Base-by-base conservation (phyloP, 2,329 filamentous ascomycete species). In the Coniella vitis region DNA sequence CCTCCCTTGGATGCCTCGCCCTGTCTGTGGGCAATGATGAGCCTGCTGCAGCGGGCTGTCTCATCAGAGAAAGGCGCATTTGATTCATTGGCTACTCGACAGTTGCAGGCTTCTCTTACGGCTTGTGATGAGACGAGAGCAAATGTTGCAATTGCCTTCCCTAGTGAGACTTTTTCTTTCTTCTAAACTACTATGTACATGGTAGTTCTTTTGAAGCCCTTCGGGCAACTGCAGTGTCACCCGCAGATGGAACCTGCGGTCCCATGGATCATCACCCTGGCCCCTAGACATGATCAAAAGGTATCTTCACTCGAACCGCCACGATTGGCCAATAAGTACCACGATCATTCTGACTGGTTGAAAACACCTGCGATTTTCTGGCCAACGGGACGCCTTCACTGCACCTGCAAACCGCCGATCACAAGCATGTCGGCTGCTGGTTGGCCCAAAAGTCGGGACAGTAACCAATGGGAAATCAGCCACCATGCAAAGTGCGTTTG, bases 281-380 rank as follows among this genome's bases (percentile, higher is more conserved):
- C 34, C 31, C 12, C 29, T 25, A 22, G 20, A 10, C n/a, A 16
- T 31, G 36, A 34, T 14, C 42, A 13, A 38, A 14, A 32, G 19
- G 39, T 32, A 38, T 36, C 46, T 32, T 46, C 38, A 12, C 48
- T 12, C 37, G 40, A 40, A 16, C 7, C 35, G 36, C 14, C 34
- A 34, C 45, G 43, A 36, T 47, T 50, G 51, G 51, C 44, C 40
- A 25, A 35, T 17, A 50, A 29, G 37, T 36, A 22, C 22, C 35
- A n/a, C 16, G 36, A 39, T 10, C 36, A 39, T 45, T 20, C n/a
- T 53, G 36, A 53, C 29, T 53, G 51, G 51, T 35, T 32, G 20
- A 38, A 45, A 53, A 29, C 36, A 32, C 14, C 36, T 44, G 16
- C 39, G 19, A 50, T 50, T 53, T 50, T 53, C 47, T 50, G 40